Evolutionary conservation across 345 rosid genomes (phyloP).

Genomic region (Eucalyptus marginata): DNA sequence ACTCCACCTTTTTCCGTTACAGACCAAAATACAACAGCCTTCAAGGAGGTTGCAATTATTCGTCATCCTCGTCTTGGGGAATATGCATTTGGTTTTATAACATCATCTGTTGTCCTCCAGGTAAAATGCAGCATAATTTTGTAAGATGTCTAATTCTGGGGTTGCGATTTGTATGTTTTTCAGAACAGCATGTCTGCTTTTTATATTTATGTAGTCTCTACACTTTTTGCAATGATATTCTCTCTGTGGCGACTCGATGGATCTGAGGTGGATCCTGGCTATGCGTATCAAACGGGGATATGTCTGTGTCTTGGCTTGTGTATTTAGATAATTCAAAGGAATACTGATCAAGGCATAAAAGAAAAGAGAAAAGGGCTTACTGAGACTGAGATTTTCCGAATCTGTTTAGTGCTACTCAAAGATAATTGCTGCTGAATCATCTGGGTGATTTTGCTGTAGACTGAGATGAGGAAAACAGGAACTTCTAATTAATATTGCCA

Average conservation of each 20-base stretch:
- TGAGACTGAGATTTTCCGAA: neutral
- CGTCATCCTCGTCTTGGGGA: conserved; percentile 84
- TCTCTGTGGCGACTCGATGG: neutral
- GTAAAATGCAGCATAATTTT: conserved; percentile 8
- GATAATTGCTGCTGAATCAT: neutral
- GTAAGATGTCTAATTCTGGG: neutral
- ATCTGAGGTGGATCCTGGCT: neutral
- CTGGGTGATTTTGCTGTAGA: neutral
- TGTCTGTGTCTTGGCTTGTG: neutral
- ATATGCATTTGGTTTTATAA: conserved; percentile 87
- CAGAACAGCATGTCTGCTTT: neutral
- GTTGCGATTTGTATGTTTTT: neutral
- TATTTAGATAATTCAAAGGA: neutral
- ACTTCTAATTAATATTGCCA: neutral
- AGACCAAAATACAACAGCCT: conserved; percentile 76
- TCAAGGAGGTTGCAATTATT: conserved; percentile 81
- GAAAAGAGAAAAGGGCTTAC: neutral
- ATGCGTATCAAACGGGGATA: neutral
- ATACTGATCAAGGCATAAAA: neutral
- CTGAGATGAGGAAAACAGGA: neutral
- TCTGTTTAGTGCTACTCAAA: neutral
- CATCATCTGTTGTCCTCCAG: conserved; percentile 74
- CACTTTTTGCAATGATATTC: neutral
- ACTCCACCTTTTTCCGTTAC: neutral
- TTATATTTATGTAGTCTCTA: neutral